These are phyloP conservation scores for Peniophora sp. DNA, from an alignment of 1,284 basidiomycete genomes.

Conservation along the genomic window DNA sequence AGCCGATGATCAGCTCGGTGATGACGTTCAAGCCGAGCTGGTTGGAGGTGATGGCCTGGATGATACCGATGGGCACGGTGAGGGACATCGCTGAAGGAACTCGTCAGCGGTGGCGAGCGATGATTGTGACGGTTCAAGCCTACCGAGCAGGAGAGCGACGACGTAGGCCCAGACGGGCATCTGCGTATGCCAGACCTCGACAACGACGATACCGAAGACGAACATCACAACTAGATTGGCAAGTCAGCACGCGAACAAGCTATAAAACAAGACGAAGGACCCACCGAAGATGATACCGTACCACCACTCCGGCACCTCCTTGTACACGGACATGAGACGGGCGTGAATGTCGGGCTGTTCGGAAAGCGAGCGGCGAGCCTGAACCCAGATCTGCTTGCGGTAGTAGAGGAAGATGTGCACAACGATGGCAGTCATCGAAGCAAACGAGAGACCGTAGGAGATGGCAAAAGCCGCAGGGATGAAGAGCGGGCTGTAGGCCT, in stretches of 20 bases:
- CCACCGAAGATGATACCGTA: conserved; percentile 19
- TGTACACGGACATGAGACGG: conserved; percentile 21
- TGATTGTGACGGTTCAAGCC: conserved; percentile 10
- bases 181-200: conserved; percentile 62
- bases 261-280: background rate
- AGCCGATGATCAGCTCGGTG: conserved; percentile 39
- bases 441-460: conserved; percentile 43
- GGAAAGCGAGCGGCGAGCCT: conserved; percentile 46
- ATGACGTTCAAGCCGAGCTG: conserved; percentile 34
- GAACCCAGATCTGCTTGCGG: conserved; percentile 60
- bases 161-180: conserved; percentile 59
- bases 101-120: conserved; percentile 32
- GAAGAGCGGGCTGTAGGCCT: conserved; percentile 76
- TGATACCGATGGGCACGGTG: conserved; percentile 48
- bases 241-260: background rate
- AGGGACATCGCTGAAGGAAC: conserved; percentile 29
- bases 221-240: conserved; percentile 34
- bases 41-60: conserved; percentile 40
- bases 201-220: conserved; percentile 57
- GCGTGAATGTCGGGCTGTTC: conserved; percentile 84
- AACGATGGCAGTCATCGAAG: conserved; percentile 55
- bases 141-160: conserved; percentile 30
- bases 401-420: conserved; percentile 74
- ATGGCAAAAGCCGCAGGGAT: conserved; percentile 54
- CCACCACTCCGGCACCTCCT: conserved; percentile 21